Conservation (phyloP, 139 green algal species). For the Tetraselmis chui region DNA sequence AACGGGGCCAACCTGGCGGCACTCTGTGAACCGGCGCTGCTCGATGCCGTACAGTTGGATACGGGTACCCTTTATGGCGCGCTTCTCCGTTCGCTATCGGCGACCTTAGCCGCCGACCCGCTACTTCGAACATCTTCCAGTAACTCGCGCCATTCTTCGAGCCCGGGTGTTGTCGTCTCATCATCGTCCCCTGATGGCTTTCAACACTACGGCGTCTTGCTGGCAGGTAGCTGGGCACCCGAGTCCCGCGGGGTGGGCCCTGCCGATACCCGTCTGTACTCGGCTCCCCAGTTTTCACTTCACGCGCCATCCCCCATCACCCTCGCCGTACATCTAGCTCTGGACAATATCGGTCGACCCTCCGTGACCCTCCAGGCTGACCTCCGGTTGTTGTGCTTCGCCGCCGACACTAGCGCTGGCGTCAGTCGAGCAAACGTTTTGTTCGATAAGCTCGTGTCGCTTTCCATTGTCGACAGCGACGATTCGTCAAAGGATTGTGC, state of each 20-base stretch:
- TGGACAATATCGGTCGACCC: neutral
- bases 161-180: too few relatives aligned
- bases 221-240: neutral
- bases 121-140: neutral
- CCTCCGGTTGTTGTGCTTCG: neutral
- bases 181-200: too few relatives aligned
- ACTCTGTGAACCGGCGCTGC: neutral
- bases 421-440: neutral
- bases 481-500: neutral
- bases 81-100: neutral
- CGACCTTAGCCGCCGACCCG: neutral
- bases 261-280: neutral
- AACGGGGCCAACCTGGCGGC: neutral
- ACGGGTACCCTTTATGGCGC: neutral
- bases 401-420: too few relatives aligned
- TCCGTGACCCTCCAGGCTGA: too few relatives aligned
- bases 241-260: neutral
- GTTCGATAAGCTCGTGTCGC: neutral
- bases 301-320: neutral
- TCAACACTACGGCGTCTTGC: neutral
- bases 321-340: neutral
- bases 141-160: too few relatives aligned
- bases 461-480: neutral
- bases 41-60: neutral
- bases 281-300: neutral